These are phyloP conservation scores for Monilinia polystroma DNA, from an alignment of 2,329 filamentous ascomycete genomes.

Conservation along the genomic window DNA sequence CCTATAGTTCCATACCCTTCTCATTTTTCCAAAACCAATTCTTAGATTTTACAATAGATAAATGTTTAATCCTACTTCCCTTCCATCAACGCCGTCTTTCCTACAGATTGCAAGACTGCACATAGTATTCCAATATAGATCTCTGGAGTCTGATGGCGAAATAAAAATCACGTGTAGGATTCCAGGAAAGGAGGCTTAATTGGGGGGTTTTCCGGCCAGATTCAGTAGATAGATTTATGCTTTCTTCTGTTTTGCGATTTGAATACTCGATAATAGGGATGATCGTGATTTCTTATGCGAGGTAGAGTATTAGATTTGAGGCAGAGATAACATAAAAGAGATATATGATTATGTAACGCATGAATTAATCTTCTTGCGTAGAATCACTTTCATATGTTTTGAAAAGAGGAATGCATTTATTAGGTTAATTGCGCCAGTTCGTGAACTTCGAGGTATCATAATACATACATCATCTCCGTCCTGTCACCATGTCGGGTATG, in stretches of 20 bases:
- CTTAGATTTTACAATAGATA: neutral
- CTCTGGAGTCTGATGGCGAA: neutral
- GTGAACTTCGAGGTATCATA: conserved; percentile 22
- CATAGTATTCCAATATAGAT: neutral
- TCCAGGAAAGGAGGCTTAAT: neutral
- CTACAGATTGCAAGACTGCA: neutral
- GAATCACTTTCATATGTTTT: neutral
- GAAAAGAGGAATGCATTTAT: conserved; percentile 5
- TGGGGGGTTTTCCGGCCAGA: neutral
- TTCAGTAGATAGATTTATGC: neutral
- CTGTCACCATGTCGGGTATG: neutral
- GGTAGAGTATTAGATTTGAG: neutral
- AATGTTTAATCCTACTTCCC: neutral
- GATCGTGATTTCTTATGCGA: neutral
- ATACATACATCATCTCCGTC: conserved; percentile 16
- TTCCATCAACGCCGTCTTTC: neutral
- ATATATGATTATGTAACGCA: neutral
- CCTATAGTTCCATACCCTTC: neutral
- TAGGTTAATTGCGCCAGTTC: conserved; percentile 6
- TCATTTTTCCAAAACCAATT: neutral
- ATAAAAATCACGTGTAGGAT: neutral
- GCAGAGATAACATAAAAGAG: neutral
- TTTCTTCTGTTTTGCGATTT: neutral
- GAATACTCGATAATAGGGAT: no score
- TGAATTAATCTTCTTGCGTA: neutral